Conservation (phyloP, 2,329 filamentous ascomycete species). For the Sporothrix luriei region DNA sequence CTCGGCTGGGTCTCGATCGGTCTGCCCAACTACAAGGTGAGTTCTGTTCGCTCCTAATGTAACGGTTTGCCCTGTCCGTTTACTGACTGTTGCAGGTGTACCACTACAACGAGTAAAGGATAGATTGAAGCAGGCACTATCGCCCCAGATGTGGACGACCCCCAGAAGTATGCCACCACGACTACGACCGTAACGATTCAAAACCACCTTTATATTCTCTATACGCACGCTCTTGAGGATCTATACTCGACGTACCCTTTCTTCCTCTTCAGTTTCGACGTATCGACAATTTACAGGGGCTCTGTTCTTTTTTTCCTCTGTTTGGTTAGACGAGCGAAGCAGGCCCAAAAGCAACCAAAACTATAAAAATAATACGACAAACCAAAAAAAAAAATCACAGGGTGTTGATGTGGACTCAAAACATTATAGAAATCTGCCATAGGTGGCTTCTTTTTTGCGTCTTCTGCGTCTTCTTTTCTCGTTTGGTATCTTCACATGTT, state of each 20-base stretch:
- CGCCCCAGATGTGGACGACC: conserved; percentile 1
- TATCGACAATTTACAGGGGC: not conserved
- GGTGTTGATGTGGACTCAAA: conserved; percentile 18
- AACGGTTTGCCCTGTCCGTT: not conserved
- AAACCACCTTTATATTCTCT: conserved; percentile 17
- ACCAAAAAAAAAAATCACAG: not conserved
- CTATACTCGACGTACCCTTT: not conserved
- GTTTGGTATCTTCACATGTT: not conserved
- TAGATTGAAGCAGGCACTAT: not conserved
- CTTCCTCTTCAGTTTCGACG: not conserved
- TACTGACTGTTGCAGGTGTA: conserved; percentile 63
- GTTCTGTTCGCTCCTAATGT: conserved; percentile 37
- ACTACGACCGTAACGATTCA: conserved; percentile 28
- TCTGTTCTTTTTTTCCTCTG: not conserved
- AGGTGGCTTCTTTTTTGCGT: not conserved
- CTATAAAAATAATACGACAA: not conserved
- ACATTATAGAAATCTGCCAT: conserved; percentile 8
- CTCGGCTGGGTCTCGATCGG: conserved; percentile 84
- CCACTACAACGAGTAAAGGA: conserved; percentile 78
- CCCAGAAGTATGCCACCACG: not conserved
- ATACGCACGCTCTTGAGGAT: not conserved
- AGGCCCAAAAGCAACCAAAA: not conserved
- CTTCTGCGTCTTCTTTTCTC: not conserved
- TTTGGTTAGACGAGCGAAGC: not conserved
- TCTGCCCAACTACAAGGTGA: conserved; percentile 95